These are phyloP conservation scores for Penicillium sp. DNA, from an alignment of 2,329 filamentous ascomycete species.

Conservation along the genomic window DNA sequence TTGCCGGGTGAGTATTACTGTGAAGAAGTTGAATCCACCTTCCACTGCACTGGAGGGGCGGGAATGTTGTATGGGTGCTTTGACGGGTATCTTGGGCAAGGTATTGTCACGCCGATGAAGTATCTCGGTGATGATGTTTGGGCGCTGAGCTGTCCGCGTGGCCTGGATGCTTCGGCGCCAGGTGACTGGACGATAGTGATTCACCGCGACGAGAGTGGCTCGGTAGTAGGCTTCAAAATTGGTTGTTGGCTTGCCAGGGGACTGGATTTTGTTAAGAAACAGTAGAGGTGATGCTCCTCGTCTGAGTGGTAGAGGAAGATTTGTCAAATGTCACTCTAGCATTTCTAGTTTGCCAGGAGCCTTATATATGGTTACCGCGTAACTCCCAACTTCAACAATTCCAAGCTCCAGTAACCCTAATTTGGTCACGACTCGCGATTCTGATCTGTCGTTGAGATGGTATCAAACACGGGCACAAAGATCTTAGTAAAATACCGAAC, in stretches of 20 bases:
- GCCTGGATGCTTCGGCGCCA: slow-evolving; percentile 45
- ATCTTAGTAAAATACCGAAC: too few relatives aligned
- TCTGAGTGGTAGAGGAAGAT: background rate
- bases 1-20: slow-evolving; percentile 38
- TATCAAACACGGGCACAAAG: too few relatives aligned
- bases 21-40: slow-evolving; percentile 40
- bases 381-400: background rate
- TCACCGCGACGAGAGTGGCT: slow-evolving; percentile 25
- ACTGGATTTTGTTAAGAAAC: slow-evolving; percentile 17
- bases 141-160: slow-evolving; percentile 41
- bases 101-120: slow-evolving; percentile 41
- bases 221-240: slow-evolving; percentile 32
- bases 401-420: too few relatives aligned
- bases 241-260: slow-evolving; percentile 47
- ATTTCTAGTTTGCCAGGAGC: too few relatives aligned
- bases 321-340: too few relatives aligned
- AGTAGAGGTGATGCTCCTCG: background rate
- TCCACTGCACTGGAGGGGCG: slow-evolving; percentile 38
- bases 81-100: slow-evolving; percentile 45
- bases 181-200: slow-evolving; percentile 49
- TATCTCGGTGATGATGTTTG: slow-evolving; percentile 45
- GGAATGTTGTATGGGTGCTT: slow-evolving; percentile 47
- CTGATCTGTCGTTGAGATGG: too few relatives aligned
- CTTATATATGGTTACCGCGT: background rate
- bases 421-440: too few relatives aligned